Percentiles rank a stretch among this genome's conserved stretches.
These are phyloP conservation scores for Yarrowia porcina DNA, from an alignment of 805 yeast species.

Conservation along the genomic window DNA sequence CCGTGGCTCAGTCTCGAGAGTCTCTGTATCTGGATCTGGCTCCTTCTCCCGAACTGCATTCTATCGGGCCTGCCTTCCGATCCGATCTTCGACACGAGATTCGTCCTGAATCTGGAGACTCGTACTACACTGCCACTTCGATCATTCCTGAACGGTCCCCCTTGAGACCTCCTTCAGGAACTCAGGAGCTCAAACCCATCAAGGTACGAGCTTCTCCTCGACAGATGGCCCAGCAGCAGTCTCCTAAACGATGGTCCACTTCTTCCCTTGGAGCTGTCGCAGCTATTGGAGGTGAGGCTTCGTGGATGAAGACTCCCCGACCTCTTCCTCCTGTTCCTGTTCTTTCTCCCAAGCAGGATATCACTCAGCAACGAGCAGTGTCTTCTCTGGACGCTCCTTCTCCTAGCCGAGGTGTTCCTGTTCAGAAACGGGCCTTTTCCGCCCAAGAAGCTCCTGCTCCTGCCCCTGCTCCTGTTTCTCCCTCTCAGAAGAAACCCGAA, in stretches of 20 bases:
- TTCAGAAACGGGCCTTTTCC: background rate
- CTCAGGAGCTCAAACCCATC: background rate
- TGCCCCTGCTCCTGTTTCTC: background rate
- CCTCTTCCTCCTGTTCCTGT: conserved; percentile 19
- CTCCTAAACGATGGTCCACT: background rate
- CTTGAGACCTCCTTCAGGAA: background rate
- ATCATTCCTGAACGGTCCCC: background rate
- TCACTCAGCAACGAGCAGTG: background rate
- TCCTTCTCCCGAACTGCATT: background rate
- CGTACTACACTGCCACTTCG: background rate
- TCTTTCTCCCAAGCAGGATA: background rate
- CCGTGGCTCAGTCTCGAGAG: conserved; percentile 22
- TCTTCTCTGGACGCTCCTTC: background rate
- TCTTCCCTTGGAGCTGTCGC: background rate
- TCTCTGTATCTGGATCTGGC: conserved; percentile 9
- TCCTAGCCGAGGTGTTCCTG: background rate
- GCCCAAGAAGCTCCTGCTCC: no score
- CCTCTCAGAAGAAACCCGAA: background rate
- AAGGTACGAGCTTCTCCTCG: conserved; percentile 22
- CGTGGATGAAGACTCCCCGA: conserved; percentile 16
- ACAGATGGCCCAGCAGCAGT: conserved; percentile 10
- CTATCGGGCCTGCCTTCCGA: background rate
- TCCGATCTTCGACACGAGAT: background rate
- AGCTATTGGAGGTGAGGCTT: background rate
- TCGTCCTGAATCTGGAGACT: background rate